Base-by-base conservation (phyloP, 2,329 filamentous ascomycete species). In the Diaporthe capsici region DNA sequence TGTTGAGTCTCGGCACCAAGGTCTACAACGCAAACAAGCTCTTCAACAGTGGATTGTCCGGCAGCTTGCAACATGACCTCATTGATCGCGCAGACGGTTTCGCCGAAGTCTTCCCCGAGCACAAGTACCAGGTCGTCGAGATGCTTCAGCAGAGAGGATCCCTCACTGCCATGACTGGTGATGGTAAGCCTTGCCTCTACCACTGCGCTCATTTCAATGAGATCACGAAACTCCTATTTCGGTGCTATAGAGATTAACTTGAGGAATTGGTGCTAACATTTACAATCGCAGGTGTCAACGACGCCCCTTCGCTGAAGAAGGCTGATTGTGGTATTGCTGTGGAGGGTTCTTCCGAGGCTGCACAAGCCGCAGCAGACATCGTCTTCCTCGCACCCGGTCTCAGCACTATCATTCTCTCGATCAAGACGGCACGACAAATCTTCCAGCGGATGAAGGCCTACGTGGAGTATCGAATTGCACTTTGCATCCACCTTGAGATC, bases 391-490 rank as follows among this genome's bases (percentile, higher is more conserved):
- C 92, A 61, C 92, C 92, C 55, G 92, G 92, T 87, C 89, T 94
- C 51, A 90, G 88, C 84, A 94, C 92, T 77, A 94, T 94, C 76
- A 92, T 94, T 80, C 87, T 92, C 80, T 92, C 92, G 78, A 94
- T 94, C 87, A 94, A 94, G 90, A 92, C 91, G 79, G 90, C 92
- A 77, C 91, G 92, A 80, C 91, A 94, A 86, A 94, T 94, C 81
- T 94, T 94, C 90, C 92, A 94, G 88, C 92, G 92, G 81, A 94
- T 94, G 92, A 94, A 94, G 88, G 90, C 92, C 39, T 94, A 94
- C 84, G 93, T 94, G 76, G 92, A 94, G 85, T 94, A 94, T 87
- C 92, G 92, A 88, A 94, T 94, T 82, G 92, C 92, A 68, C 90
- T 94, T 76, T 94, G 92, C 85, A 86, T 94, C 77, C 92, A 94